Evolutionary conservation across 2,329 filamentous ascomycete species (phyloP), one percentile per base, ranked within the genome.

Genomic region (Alternaria atra): DNA sequence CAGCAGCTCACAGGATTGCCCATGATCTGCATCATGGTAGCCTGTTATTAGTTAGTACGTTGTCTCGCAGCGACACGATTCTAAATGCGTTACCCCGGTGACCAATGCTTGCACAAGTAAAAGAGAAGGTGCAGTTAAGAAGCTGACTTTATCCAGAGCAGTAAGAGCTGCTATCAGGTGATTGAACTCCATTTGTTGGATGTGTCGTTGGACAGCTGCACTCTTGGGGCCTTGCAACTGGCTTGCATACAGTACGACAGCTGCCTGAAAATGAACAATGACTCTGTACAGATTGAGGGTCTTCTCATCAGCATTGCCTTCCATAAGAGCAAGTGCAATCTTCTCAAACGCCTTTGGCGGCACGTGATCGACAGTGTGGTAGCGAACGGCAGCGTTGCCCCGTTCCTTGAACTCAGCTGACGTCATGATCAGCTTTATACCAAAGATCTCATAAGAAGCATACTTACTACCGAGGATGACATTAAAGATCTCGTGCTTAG

Each of bases 1-100:
- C 73, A 77, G 42, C 73, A 76, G 23, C 65, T 71, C 13, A 65
- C 64, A 2, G 74, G 70, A n/a, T 77, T 76, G 2, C 75, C 75
- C 7, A 76, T 67, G 12, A 76, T 72, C 46, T 77, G 73, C 69
- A 76, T 72, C 48, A 76, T 65, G 40, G 73, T 67, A 34, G 71
- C 70, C 69, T 74, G 27, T n/a, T 17, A n/a, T 37, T 13, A 5
- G 1, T 59, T n/a, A 61, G 53, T 52, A 13, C 25, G 37, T 23
- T 9, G 17, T 20, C 6, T 39, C 35, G 25, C 1, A 17, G 15
- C 23, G 30, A 10, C 4, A 34, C 6, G 17, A 6, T 13, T 44
- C 25, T 20, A 1, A 8, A 27, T 15, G 52, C 70, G 71, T 61
- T 58, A 74, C 73, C 1, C 73, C 75, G 7, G 73, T 72, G 10